Evolutionary conservation across 345 rosid species (phyloP), one percentile per base, ranked within the genome.

Genomic region (Citrus medica): DNA sequence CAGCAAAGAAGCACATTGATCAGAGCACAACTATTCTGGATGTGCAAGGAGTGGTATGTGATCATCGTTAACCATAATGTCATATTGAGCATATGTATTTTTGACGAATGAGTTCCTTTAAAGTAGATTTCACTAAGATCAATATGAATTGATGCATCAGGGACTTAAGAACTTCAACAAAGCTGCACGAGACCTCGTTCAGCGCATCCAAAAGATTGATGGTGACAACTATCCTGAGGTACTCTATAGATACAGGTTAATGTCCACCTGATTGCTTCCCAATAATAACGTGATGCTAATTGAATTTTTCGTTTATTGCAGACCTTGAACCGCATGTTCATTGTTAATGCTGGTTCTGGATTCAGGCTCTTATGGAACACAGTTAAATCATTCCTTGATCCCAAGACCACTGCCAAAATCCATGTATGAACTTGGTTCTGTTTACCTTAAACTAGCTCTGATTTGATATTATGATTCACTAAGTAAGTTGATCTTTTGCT

Each of bases 11-110:
- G 84, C 94, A 92, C 75, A 88, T 93, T 79, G 94, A 90, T 75
- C 98, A 92, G 86, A 95, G 96, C 88, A 95, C 98, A 63, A 93
- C 97, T 27, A 93, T 95, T 80, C 82, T 93, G 86, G 97, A 93
- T 79, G 98, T 92, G 56, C 95, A 92, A 86, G 95, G 99, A 89
- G 97, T 95, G 92, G 99, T 95, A 83, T 27, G 95, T 86, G 30
- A 42, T 69, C 13, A 65, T 3, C 46, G n/a, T 74, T 6, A 71
- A 25, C 6, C 30, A n/a, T 2, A 67, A 21, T 37, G 28, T 22
- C 22, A n/a, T 10, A 38, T 67, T 22, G 17, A 38, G 51, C 71
- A 25, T n/a, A 9, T 60, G 12, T n/a, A 60, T n/a, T n/a, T 60
- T 60, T 7, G 0, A 53, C 2, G 22, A 53, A 17, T 19, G 58